Evolutionary conservation across 208 protist genomes (phyloP).

Genomic region (Trypanosoma mega): DNA sequence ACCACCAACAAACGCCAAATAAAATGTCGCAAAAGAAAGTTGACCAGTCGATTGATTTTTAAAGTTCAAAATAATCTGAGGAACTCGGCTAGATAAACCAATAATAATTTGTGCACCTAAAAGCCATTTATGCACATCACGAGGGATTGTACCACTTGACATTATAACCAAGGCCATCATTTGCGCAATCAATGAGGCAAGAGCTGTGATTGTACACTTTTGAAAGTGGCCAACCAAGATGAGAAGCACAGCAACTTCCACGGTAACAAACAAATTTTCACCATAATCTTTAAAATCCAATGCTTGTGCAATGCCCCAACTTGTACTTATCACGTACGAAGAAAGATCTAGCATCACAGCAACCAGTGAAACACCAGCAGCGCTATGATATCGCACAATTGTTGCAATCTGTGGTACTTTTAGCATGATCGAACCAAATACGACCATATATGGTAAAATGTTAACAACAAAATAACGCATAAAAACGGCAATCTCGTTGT

Average conservation of each 20-base stretch:
- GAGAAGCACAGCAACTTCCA: slow-evolving; percentile 64
- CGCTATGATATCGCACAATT: slow-evolving; percentile 44
- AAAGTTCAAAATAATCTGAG: slow-evolving; percentile 78
- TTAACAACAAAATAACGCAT: slow-evolving; percentile 57
- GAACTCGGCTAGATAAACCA: slow-evolving; percentile 68
- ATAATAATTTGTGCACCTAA: slow-evolving; percentile 65
- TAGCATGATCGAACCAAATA: slow-evolving; percentile 73
- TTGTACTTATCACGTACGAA: slow-evolving; percentile 75
- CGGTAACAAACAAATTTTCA: slow-evolving; percentile 77
- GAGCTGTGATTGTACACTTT: slow-evolving; percentile 31
- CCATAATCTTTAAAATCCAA: slow-evolving; percentile 75
- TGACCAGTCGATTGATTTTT: slow-evolving; percentile 62
- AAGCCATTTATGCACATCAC: slow-evolving; percentile 48
- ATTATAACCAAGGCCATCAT: slow-evolving; percentile 36
- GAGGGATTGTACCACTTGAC: slow-evolving; percentile 40
- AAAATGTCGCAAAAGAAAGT: slow-evolving; percentile 85
- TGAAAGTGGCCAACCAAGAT: slow-evolving; percentile 65
- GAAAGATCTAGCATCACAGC: slow-evolving; percentile 68
- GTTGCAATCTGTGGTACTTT: slow-evolving; percentile 89
- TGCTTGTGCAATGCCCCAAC: slow-evolving; percentile 69
- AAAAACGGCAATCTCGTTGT: slow-evolving; percentile 23
- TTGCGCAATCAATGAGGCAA: slow-evolving; percentile 34
- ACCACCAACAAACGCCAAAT: slow-evolving; percentile 73
- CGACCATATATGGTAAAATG: slow-evolving; percentile 77
- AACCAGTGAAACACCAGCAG: slow-evolving; percentile 67